phyloP scores from a whole-genome alignment of 2,329 filamentous ascomycete species.

The Neospermospora avenae region DNA sequence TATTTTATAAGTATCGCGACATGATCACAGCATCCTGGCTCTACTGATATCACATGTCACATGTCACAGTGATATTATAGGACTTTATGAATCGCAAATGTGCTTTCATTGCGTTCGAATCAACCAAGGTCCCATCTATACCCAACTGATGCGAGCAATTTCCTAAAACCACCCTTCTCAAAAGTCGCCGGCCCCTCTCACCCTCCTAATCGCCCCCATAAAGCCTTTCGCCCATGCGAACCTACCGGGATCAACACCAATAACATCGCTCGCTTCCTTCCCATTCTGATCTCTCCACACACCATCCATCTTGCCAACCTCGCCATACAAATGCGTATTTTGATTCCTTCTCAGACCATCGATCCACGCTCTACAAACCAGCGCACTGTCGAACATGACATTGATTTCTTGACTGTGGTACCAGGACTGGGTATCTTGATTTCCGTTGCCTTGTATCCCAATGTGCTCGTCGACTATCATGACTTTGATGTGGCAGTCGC shows the following conservation, averaged over 20 bases:
- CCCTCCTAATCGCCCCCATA: conserved; percentile 39
- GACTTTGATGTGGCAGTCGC: conserved; percentile 74
- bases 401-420: conserved; percentile 78
- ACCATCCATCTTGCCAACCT: conserved; percentile 51
- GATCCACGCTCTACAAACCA: conserved; percentile 61
- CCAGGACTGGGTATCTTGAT: conserved; percentile 79
- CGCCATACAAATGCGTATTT: conserved; percentile 60
- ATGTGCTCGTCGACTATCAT: conserved; percentile 69
- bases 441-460: conserved; percentile 71
- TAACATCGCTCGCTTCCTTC: conserved; percentile 45
- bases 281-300: conserved; percentile 57
- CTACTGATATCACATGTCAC: too few relatives aligned
- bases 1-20: too few relatives aligned
- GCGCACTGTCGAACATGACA: conserved; percentile 64
- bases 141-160: too few relatives aligned
- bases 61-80: too few relatives aligned
- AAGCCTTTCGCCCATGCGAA: conserved; percentile 58
- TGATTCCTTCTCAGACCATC: conserved; percentile 61
- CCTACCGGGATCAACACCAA: conserved; percentile 50
- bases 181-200: conserved; percentile 15
- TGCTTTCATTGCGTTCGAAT: too few relatives aligned
- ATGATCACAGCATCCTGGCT: too few relatives aligned
- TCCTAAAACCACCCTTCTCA: background rate
- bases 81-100: too few relatives aligned
- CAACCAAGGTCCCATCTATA: too few relatives aligned